A percentile compares a stretch with the other conserved stretches of the same genome.
These are phyloP conservation scores for Verticillium longisporum DNA, from an alignment of 2,329 filamentous ascomycete species.

Conservation along the genomic window DNA sequence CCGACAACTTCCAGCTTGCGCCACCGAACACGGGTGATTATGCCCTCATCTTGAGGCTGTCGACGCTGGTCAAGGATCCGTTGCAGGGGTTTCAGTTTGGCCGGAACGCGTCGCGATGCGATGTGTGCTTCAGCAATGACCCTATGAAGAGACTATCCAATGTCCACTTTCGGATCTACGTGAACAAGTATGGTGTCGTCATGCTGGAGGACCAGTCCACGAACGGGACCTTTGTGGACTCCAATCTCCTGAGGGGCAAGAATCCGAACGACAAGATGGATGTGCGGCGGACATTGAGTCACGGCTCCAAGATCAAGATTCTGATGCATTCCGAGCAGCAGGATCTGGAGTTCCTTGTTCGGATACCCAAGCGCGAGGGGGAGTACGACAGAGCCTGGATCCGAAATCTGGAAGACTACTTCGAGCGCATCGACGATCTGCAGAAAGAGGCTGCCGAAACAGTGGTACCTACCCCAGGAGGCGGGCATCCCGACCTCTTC, in stretches of 20 bases:
- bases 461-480: constrained; percentile 36
- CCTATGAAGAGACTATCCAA: constrained; percentile 76
- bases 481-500: constrained; percentile 33
- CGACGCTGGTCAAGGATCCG: constrained; percentile 62
- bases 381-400: constrained; percentile 58
- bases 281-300: constrained; percentile 56
- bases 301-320: constrained; percentile 68
- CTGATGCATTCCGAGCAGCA: constrained; percentile 41
- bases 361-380: constrained; percentile 73
- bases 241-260: constrained; percentile 49
- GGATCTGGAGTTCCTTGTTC: constrained; percentile 77
- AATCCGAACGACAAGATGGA: constrained; percentile 25
- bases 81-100: constrained; percentile 78
- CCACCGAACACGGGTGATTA: constrained; percentile 45
- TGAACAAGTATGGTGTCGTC: constrained; percentile 77
- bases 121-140: constrained; percentile 63
- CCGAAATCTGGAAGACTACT: constrained; percentile 62
- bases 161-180: constrained; percentile 88
- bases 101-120: constrained; percentile 64
- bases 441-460: constrained; percentile 31
- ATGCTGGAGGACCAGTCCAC: constrained; percentile 94
- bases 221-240: constrained; percentile 90
- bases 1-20: constrained; percentile 42
- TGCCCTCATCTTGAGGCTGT: constrained; percentile 77
- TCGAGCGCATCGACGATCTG: constrained; percentile 30